phyloP scores from a whole-genome alignment of 2,329 filamentous ascomycete species.

The Capronia coronata region DNA sequence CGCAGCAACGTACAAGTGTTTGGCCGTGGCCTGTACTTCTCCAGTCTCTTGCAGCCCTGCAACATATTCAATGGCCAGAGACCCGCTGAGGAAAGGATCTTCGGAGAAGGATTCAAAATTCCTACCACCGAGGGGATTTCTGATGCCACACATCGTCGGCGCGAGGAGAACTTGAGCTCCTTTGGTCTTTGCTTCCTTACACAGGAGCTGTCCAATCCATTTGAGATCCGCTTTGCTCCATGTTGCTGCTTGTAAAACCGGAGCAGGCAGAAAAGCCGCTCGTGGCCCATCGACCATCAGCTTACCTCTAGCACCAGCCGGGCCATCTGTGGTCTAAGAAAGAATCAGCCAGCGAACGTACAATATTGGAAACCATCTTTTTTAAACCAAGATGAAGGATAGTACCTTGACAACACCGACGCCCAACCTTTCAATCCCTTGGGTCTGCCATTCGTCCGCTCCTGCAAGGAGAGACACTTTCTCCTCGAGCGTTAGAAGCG shows the following conservation, averaged over 20 bases:
- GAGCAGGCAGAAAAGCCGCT: conserved; percentile 58
- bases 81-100: conserved; percentile 68
- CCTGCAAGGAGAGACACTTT: conserved; percentile 32
- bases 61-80: conserved; percentile 63
- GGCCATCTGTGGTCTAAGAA: too few species aligned
- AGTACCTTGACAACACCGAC: too few species aligned
- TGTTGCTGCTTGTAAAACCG: conserved; percentile 68
- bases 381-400: too few species aligned
- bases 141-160: conserved; percentile 72
- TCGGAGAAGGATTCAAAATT: conserved; percentile 83
- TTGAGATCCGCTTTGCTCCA: conserved; percentile 66
- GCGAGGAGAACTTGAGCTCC: conserved; percentile 66
- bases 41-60: conserved; percentile 62
- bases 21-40: conserved; percentile 68
- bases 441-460: conserved; percentile 64
- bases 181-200: conserved; percentile 66
- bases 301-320: too few species aligned
- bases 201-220: conserved; percentile 63
- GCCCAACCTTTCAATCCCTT: conserved; percentile 51
- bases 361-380: conserved; percentile 40
- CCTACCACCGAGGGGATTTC: conserved; percentile 71
- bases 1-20: conserved; percentile 43
- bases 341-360: conserved; percentile 30
- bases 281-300: conserved; percentile 50
- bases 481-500: conserved; percentile 9